These are phyloP conservation scores for Trichoderma simmonsii DNA, from an alignment of 2,329 filamentous ascomycete species.

Conservation along the genomic window DNA sequence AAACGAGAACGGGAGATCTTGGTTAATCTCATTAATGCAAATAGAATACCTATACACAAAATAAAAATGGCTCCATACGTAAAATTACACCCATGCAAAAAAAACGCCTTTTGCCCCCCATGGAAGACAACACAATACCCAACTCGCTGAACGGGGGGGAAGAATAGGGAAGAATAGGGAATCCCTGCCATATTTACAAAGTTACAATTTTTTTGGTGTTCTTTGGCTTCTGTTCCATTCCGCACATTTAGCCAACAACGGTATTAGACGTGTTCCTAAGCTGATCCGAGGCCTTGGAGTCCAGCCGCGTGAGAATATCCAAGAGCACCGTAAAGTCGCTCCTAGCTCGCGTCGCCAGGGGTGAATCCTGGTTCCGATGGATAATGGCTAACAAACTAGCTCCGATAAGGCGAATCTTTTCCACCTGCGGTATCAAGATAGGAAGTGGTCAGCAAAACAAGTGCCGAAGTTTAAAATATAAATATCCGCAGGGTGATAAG, in stretches of 20 bases:
- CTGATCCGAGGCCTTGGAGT: slow-evolving; percentile 43
- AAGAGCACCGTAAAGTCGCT: slow-evolving; percentile 39
- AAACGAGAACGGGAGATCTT: background rate
- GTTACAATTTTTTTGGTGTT: background rate
- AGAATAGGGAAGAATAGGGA: background rate
- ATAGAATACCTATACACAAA: background rate
- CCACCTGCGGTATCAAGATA: slow-evolving; percentile 30
- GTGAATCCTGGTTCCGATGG: slow-evolving; percentile 37
- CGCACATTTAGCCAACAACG: slow-evolving; percentile 14
- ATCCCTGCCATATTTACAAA: slow-evolving; percentile 8
- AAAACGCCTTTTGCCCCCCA: background rate
- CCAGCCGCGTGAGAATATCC: slow-evolving; percentile 39
- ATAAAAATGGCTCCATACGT: background rate
- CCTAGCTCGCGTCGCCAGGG: slow-evolving; percentile 36
- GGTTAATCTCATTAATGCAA: slow-evolving; percentile 1
- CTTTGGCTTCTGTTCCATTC: background rate
- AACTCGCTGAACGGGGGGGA: background rate
- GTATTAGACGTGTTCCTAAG: slow-evolving; percentile 28
- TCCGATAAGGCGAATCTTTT: slow-evolving; percentile 40
- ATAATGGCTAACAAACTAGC: slow-evolving; percentile 39
- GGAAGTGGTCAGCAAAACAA: background rate
- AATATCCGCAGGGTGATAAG: background rate
- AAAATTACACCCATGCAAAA: background rate
- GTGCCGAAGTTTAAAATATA: background rate
- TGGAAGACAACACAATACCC: background rate